phyloP scores from a whole-genome alignment of 805 yeast genomes.

The Saccharomycopsis sp. region DNA sequence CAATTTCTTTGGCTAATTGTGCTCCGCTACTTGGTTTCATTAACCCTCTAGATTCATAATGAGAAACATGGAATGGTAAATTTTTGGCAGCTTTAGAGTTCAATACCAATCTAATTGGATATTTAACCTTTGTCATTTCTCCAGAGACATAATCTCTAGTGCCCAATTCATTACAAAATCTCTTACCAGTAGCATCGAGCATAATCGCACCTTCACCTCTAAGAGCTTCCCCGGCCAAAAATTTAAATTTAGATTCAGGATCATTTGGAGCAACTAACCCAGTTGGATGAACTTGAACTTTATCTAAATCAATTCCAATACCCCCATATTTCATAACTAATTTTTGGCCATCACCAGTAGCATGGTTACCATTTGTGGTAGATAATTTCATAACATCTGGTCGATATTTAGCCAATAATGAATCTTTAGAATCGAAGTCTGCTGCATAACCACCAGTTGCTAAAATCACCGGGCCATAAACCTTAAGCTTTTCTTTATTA shows the following conservation, averaged over 20 bases:
- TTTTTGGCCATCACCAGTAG: conserved; percentile 59
- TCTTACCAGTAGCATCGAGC: conserved; percentile 42
- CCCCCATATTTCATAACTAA: conserved; percentile 46
- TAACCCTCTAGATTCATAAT: conserved; percentile 48
- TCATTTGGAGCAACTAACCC: conserved; percentile 53
- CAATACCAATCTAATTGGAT: conserved; percentile 44
- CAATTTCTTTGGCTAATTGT: conserved; percentile 38
- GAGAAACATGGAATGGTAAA: conserved; percentile 46
- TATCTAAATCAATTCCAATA: conserved; percentile 52
- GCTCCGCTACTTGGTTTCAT: conserved; percentile 41
- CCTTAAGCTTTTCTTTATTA: conserved; percentile 18
- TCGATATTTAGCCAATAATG: conserved; percentile 46
- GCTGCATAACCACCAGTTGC: conserved; percentile 68
- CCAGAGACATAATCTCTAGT: conserved; percentile 56
- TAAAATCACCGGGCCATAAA: conserved; percentile 49
- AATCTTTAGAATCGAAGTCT: conserved; percentile 42
- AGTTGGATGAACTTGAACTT: conserved; percentile 64
- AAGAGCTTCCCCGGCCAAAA: conserved; percentile 59
- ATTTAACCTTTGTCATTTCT: conserved; percentile 40
- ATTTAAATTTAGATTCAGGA: conserved; percentile 42
- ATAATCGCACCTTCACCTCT: conserved; percentile 62
- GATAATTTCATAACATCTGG: conserved; percentile 53
- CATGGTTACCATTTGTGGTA: conserved; percentile 54
- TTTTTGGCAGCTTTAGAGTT: conserved; percentile 39
- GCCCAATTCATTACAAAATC: conserved; percentile 56